Evolutionary conservation across 2,329 filamentous ascomycete species (phyloP).

Genomic region (Parastagonospora nodorum): DNA sequence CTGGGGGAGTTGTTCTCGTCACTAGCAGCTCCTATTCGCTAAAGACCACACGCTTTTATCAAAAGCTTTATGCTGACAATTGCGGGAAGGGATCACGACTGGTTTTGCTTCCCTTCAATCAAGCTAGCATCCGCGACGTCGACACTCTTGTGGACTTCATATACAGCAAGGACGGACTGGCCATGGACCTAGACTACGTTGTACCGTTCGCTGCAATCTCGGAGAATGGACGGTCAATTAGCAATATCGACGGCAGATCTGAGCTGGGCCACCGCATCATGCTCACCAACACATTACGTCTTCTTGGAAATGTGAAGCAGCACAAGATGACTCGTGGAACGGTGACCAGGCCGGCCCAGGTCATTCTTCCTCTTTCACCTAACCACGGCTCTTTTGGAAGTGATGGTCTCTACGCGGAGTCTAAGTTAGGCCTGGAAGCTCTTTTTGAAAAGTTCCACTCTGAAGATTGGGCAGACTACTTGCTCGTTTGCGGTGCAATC

Average conservation of each 20-base stretch:
- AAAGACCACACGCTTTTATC: constrained; percentile 58
- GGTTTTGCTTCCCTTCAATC: constrained; percentile 48
- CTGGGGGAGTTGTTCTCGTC: constrained; percentile 47
- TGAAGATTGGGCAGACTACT: constrained; percentile 50
- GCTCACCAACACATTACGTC: constrained; percentile 90
- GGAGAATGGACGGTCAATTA: constrained; percentile 81
- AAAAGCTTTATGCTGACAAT: constrained; percentile 39
- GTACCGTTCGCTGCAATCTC: constrained; percentile 52
- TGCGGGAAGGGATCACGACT: constrained; percentile 43
- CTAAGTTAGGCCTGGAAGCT: constrained; percentile 49
- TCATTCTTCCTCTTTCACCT: constrained; percentile 51
- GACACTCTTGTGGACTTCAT: constrained; percentile 47
- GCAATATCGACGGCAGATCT: constrained; percentile 40
- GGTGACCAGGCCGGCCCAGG: constrained; percentile 50
- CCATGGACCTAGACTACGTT: constrained; percentile 71
- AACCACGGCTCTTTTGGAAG: constrained; percentile 52
- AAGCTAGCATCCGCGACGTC: constrained; percentile 55
- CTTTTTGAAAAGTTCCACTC: constrained; percentile 44
- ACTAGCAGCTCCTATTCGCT: constrained; percentile 42
- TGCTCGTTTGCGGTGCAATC: constrained; percentile 49
- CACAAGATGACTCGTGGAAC: constrained; percentile 40
- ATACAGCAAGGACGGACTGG: constrained; percentile 49
- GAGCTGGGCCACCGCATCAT: constrained; percentile 97
- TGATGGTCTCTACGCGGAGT: constrained; percentile 53
- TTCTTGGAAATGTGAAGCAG: constrained; percentile 79